These are phyloP conservation scores for Colletotrichum sidae DNA, from an alignment of 2,329 filamentous ascomycete genomes.

Conservation along the genomic window DNA sequence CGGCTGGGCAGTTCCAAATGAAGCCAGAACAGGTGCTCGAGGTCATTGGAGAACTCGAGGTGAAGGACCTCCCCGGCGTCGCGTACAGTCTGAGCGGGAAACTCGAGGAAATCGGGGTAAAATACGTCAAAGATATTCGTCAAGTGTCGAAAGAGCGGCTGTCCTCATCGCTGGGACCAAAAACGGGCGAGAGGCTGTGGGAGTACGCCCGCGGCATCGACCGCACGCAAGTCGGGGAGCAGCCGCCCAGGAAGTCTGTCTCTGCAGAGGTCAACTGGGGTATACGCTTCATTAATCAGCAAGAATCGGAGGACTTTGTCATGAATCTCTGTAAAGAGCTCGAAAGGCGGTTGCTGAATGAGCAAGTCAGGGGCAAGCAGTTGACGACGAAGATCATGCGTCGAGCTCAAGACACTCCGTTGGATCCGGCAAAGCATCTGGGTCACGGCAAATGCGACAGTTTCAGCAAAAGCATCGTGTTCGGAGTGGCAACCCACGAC, in stretches of 20 bases:
- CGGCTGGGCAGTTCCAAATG: constrained; percentile 90
- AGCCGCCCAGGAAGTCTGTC: constrained; percentile 89
- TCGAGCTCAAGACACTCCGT: constrained; percentile 83
- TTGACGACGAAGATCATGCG: constrained; percentile 97
- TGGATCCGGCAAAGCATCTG: constrained; percentile 92
- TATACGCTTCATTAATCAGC: constrained; percentile 90
- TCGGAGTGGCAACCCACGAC: constrained; percentile 87
- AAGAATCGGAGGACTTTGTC: constrained; percentile 94
- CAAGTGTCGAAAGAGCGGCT: constrained; percentile 82
- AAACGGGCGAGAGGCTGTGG: constrained; percentile 91
- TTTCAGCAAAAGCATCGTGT: constrained; percentile 86
- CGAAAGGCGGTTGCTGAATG: constrained; percentile 81
- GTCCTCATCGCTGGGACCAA: constrained; percentile 81
- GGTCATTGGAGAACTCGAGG: constrained; percentile 81
- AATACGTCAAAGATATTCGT: constrained; percentile 84
- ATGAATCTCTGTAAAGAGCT: constrained; percentile 87
- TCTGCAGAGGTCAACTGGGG: constrained; percentile 99
- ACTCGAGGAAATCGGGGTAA: constrained; percentile 87
- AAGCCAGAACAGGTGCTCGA: constrained; percentile 82
- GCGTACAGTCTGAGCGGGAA: constrained; percentile 89
- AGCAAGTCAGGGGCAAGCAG: constrained; percentile 87
- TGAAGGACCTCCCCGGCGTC: constrained; percentile 90
- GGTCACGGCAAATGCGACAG: constrained; percentile 96
- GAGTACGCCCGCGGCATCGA: constrained; percentile 94
- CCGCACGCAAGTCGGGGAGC: constrained; percentile 84